Base-by-base conservation (phyloP, 257 asterid genomes). In the Petrea volubilis region DNA sequence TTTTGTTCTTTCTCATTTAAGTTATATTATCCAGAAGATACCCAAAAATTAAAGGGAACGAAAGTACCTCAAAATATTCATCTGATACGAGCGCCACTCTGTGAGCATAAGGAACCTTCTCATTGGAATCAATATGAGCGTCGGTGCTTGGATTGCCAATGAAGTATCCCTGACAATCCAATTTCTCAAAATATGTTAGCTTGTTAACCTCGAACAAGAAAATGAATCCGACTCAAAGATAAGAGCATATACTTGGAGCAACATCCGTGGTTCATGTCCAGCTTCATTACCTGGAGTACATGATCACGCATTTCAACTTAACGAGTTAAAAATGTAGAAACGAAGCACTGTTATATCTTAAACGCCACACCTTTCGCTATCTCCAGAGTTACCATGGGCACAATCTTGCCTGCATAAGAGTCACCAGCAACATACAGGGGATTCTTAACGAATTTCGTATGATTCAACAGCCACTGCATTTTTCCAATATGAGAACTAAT, bases 391-490 rank as follows among this genome's bases (percentile, higher is more conserved):
- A 86, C 62, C 78, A 84, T 60, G n/a, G 90, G 86, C 25, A 51
- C 75, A 25, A 79, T 60, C 31, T 73, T 78, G 73, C 86, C 90
- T 18, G 80, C 89, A 20, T 88, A 84, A 17, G 96, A 88, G 52
- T 86, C 90, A 6, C 93, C 89, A 3, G 68, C 84, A 67, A 88
- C 36, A 67, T 71, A 86, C 0, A 88, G 34, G 5, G 68, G 85
- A 64, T 81, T 79, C 11, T 75, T 56, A 5, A 64, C 31, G 44
- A 81, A 84, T 14, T 13, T 21, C 14, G 85, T 78, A 50, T 77
- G 89, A 11, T 52, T 79, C 58, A 72, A 60, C 50, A 84, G 38
- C 89, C 87, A 84, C 89, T 84, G 85, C 60, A 75, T n/a, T 3
- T 15, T 20, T 50, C 4, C 13, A 50, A 18, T 18, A n/a, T 0